A percentile compares a stretch with the other conserved stretches of the same genome.
Evolutionary conservation across 2,329 filamentous ascomycete species (phyloP).

Genomic region (Onygenales sp.): DNA sequence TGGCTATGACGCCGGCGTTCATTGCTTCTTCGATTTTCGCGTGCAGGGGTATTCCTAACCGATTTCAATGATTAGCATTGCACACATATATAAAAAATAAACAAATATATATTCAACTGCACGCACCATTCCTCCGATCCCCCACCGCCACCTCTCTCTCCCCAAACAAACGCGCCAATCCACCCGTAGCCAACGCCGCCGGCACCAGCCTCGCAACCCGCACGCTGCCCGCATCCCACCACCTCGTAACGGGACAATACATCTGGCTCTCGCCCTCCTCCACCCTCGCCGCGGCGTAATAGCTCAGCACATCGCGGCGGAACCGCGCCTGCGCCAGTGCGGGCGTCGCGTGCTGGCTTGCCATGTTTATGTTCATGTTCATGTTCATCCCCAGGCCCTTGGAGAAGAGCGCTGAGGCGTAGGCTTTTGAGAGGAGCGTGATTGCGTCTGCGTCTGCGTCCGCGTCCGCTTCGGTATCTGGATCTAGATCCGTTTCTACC

Average conservation of each 20-base stretch:
- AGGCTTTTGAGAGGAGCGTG: neutral
- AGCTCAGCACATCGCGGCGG: neutral
- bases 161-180: constrained; percentile 13
- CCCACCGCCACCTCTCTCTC: constrained; percentile 5
- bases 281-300: neutral
- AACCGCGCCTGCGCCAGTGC: neutral
- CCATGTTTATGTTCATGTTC: neutral
- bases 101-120: neutral
- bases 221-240: neutral
- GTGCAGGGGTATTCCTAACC: constrained; percentile 4
- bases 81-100: neutral
- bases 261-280: neutral
- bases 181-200: constrained; percentile 5
- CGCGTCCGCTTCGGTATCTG: neutral
- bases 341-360: neutral
- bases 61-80: neutral
- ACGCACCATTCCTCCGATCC: constrained; percentile 11
- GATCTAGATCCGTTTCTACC: too few species aligned
- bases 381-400: neutral
- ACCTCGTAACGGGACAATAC: constrained; percentile 7
- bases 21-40: constrained; percentile 4
- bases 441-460: neutral
- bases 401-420: neutral
- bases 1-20: constrained; percentile 9
- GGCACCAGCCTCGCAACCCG: constrained; percentile 12